Evolutionary conservation across 75 land plant genomes (phyloP).

Genomic region (Cryptomeria japonica): DNA sequence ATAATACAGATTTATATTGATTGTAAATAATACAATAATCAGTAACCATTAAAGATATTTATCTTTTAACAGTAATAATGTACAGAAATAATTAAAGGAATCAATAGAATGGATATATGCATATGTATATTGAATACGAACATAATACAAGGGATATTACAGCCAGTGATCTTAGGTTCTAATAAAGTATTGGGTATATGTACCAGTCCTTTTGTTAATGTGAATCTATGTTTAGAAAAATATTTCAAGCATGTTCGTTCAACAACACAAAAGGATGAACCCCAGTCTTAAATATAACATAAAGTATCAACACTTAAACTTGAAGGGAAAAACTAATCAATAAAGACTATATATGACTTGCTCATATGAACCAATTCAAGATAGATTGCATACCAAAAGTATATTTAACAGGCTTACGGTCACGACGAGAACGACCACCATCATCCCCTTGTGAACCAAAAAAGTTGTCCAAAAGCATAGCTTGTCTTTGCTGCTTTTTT

Average conservation of each 20-base stretch:
- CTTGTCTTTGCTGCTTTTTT: constrained; percentile 65
- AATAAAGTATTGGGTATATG: background rate
- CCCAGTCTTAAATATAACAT: background rate
- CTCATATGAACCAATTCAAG: background rate
- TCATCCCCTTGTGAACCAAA: constrained; percentile 30
- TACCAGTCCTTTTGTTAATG: background rate
- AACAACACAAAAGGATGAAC: background rate
- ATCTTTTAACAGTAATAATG: too few relatives aligned
- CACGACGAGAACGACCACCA: constrained; percentile 59
- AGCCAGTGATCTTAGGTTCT: background rate
- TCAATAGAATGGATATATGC: too few relatives aligned
- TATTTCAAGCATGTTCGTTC: background rate
- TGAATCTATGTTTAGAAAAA: background rate
- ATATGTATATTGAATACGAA: too few relatives aligned
- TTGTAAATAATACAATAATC: too few relatives aligned
- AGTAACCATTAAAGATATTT: too few relatives aligned
- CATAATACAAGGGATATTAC: too few relatives aligned
- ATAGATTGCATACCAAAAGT: constrained; percentile 64
- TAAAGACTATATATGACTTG: background rate
- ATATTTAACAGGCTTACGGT: constrained; percentile 71
- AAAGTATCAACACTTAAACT: background rate
- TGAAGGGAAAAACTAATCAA: background rate
- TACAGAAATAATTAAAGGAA: too few relatives aligned
- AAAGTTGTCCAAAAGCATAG: constrained; percentile 45
- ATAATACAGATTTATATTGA: too few relatives aligned